Conservation (phyloP, 345 rosid species). For the Streptanthus diversifolius region DNA sequence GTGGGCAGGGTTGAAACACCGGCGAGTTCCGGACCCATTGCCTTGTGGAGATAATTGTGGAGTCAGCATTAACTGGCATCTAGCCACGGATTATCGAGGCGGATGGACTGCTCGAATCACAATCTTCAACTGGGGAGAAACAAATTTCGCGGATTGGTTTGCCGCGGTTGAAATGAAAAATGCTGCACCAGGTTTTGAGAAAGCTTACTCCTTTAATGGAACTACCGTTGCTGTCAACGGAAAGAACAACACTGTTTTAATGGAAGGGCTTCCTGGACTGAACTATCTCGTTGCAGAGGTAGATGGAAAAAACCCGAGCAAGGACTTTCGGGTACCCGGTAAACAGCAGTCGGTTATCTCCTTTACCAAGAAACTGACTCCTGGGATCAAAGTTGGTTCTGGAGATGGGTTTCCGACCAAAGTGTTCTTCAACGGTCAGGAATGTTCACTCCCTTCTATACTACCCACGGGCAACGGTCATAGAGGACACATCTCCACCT, state of each 20-base stretch:
- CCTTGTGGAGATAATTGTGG: slow-evolving; percentile 95
- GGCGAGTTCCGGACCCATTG: slow-evolving; percentile 58
- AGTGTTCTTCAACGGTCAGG: slow-evolving; percentile 89
- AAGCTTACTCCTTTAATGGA: slow-evolving; percentile 79
- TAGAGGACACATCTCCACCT: neutral
- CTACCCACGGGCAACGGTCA: slow-evolving; percentile 44
- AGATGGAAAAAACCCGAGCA: slow-evolving; percentile 54
- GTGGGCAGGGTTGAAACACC: slow-evolving; percentile 69
- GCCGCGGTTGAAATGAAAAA: slow-evolving; percentile 62
- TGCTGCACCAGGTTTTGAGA: slow-evolving; percentile 71
- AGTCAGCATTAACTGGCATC: slow-evolving; percentile 89
- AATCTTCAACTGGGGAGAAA: slow-evolving; percentile 87
- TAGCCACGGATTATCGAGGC: slow-evolving; percentile 59
- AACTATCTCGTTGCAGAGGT: slow-evolving; percentile 74
- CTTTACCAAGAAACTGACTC: slow-evolving; percentile 70
- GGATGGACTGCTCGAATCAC: slow-evolving; percentile 94
- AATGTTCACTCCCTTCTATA: slow-evolving; percentile 66
- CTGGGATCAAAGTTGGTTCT: slow-evolving; percentile 54
- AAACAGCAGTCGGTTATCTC: slow-evolving; percentile 90
- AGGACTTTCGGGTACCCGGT: slow-evolving; percentile 70
- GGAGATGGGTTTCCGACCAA: slow-evolving; percentile 87
- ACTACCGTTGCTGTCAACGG: slow-evolving; percentile 40
- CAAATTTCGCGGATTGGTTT: slow-evolving; percentile 79
- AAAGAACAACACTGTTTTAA: slow-evolving; percentile 55
- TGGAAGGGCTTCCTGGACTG: slow-evolving; percentile 78